Conservation (phyloP, 2,329 filamentous ascomycete species). For the Diaporthe eres region DNA sequence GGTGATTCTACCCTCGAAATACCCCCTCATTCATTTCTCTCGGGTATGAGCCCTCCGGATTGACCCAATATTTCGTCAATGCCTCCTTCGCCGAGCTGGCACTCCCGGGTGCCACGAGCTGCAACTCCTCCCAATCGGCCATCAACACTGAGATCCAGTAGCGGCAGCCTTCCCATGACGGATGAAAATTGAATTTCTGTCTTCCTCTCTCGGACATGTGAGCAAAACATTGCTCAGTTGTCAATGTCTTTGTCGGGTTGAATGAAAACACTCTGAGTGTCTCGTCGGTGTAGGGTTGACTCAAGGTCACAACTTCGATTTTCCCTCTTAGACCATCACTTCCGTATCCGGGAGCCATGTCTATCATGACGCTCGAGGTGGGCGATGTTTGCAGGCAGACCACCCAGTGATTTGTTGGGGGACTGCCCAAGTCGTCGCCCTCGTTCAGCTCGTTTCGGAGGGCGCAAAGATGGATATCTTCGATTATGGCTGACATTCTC, state of each 20-base stretch:
- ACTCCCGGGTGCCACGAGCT: slow-evolving; percentile 9
- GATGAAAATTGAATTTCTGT: not conserved
- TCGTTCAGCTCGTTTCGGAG: slow-evolving; percentile 25
- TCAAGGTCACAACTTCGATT: slow-evolving; percentile 1
- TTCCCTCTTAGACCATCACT: slow-evolving; percentile 10
- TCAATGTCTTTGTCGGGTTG: not conserved
- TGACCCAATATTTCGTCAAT: slow-evolving; percentile 18
- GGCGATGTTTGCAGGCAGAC: not conserved
- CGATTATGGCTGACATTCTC: not conserved
- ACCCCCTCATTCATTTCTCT: slow-evolving; percentile 21
- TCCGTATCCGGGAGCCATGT: slow-evolving; percentile 20
- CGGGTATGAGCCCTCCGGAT: slow-evolving; percentile 18
- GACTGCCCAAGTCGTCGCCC: slow-evolving; percentile 4
- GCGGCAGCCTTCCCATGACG: slow-evolving; percentile 22
- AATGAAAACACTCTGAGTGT: slow-evolving; percentile 14
- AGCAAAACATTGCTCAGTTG: not conserved
- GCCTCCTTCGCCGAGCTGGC: slow-evolving; percentile 7
- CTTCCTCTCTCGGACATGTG: not conserved
- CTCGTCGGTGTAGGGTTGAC: not conserved
- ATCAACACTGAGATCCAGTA: slow-evolving; percentile 28
- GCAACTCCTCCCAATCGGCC: slow-evolving; percentile 20
- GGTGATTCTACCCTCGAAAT: not conserved
- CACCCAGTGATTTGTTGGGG: slow-evolving; percentile 12
- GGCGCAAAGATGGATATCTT: not conserved
- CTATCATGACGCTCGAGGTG: slow-evolving; percentile 1